A percentile compares a stretch with the other conserved stretches of the same genome.
These are phyloP conservation scores for Apiospora marii DNA, from an alignment of 2,329 filamentous ascomycete species.

Conservation along the genomic window DNA sequence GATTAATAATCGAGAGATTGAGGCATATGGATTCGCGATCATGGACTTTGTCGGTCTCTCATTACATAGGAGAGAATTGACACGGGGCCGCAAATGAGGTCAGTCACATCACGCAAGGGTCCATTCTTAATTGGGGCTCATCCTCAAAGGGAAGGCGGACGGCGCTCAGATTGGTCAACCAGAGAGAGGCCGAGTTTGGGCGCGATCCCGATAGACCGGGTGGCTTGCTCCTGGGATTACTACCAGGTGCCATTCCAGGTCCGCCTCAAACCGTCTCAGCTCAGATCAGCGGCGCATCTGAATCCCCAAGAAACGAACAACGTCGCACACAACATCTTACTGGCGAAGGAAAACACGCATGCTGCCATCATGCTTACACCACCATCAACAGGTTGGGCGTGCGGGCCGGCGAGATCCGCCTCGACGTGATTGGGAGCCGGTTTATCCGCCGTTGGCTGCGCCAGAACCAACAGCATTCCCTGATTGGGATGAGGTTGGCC, in stretches of 20 bases:
- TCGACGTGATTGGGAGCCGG: background rate
- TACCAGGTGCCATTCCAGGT: background rate
- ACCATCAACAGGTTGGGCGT: background rate
- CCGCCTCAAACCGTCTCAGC: background rate
- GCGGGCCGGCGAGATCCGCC: background rate
- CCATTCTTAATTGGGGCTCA: background rate
- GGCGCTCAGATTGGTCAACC: background rate
- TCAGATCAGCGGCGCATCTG: background rate
- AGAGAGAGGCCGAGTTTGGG: background rate
- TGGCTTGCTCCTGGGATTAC: background rate
- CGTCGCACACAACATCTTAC: background rate
- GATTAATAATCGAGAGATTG: background rate
- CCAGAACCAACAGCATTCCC: constrained; percentile 11
- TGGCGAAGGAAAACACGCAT: background rate
- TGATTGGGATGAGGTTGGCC: background rate
- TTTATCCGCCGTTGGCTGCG: constrained; percentile 7
- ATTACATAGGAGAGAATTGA: background rate
- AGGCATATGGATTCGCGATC: background rate
- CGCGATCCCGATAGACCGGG: background rate
- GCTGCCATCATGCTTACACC: background rate
- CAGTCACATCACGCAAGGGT: background rate
- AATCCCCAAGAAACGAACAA: background rate
- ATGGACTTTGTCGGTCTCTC: background rate
- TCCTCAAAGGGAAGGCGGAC: background rate
- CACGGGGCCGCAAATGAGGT: background rate